Evolutionary conservation across 192 early-diverging fungal species (phyloP).

Genomic region (Gaertneriomyces semiglobifer): DNA sequence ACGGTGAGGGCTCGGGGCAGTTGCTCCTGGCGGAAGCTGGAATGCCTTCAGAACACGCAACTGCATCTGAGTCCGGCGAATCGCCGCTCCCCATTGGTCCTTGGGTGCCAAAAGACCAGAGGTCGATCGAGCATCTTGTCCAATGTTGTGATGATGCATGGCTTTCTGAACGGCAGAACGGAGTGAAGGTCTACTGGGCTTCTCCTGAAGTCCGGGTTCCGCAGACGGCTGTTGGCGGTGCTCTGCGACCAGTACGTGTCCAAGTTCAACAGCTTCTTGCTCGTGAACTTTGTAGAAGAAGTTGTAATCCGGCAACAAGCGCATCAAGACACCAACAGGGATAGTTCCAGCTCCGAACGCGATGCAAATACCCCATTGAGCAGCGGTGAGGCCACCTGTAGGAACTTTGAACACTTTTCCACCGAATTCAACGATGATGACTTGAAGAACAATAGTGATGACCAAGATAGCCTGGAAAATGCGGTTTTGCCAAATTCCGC

Average conservation of each 20-base stretch:
- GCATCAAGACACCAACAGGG: slow-evolving; percentile 78
- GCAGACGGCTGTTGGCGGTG: not conserved
- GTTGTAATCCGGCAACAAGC: slow-evolving; percentile 76
- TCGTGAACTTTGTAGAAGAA: not conserved
- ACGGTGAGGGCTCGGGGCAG: not conserved
- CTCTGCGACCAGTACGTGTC: not conserved
- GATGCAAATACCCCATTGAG: slow-evolving; percentile 82
- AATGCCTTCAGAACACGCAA: slow-evolving; percentile 23
- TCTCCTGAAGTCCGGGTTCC: not conserved
- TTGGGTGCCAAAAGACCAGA: not conserved
- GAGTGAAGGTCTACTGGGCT: not conserved
- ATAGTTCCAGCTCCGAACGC: slow-evolving; percentile 74
- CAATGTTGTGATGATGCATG: not conserved
- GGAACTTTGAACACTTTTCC: slow-evolving; percentile 78
- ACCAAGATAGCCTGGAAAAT: slow-evolving; percentile 80
- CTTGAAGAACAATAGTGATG: slow-evolving; percentile 72
- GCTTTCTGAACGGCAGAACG: not conserved
- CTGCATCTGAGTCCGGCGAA: slow-evolving; percentile 29
- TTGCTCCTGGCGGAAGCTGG: not conserved
- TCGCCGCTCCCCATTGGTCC: slow-evolving; percentile 17
- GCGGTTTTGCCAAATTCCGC: slow-evolving; percentile 67
- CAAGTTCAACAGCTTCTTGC: not conserved
- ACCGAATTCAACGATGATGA: slow-evolving; percentile 87
- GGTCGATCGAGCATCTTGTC: not conserved
- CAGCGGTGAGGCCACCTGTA: slow-evolving; percentile 51